Percentiles rank a stretch among this genome's conserved stretches.
Conservation (phyloP, 2,329 filamentous ascomycete species). For the Phoma sp. region DNA sequence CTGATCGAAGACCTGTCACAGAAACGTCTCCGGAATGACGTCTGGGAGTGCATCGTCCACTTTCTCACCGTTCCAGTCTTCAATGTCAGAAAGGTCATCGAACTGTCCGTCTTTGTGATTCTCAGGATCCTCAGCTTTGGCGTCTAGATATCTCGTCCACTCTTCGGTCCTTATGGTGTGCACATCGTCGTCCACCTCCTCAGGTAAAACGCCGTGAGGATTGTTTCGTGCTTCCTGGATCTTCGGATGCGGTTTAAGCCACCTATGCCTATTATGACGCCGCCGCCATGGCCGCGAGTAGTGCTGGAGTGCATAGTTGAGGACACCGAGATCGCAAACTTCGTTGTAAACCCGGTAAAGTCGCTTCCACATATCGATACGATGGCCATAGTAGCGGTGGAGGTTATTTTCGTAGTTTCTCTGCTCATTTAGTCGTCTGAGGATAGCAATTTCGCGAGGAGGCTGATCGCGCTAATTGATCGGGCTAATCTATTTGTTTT, state of each 20-base stretch:
- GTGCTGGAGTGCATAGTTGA: not conserved
- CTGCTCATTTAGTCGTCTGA: conserved; percentile 1
- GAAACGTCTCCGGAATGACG: conserved; percentile 5
- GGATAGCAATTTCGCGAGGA: conserved; percentile 15
- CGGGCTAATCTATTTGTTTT: conserved; percentile 5
- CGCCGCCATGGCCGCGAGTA: conserved; percentile 1
- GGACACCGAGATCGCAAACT: conserved; percentile 1
- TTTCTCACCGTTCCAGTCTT: not conserved
- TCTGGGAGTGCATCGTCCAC: not conserved
- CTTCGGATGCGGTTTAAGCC: not conserved
- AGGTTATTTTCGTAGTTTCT: conserved; percentile 5
- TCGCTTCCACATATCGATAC: not conserved
- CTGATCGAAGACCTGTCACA: conserved; percentile 13
- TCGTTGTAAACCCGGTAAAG: conserved; percentile 15
- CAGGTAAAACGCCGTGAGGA: not conserved
- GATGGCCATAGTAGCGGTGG: conserved; percentile 7
- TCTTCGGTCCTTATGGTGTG: not conserved
- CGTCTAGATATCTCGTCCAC: not conserved
- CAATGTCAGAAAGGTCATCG: not conserved
- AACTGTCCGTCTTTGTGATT: not conserved
- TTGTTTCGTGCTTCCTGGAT: not conserved
- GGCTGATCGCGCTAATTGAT: conserved; percentile 16
- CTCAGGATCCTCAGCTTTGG: not conserved
- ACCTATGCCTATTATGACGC: not conserved
- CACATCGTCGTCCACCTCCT: not conserved